A percentile compares a stretch with the other conserved stretches of the same genome.
Evolutionary conservation across 2,329 filamentous ascomycete species (phyloP).

Genomic region (Plenodomus tracheiphilus): DNA sequence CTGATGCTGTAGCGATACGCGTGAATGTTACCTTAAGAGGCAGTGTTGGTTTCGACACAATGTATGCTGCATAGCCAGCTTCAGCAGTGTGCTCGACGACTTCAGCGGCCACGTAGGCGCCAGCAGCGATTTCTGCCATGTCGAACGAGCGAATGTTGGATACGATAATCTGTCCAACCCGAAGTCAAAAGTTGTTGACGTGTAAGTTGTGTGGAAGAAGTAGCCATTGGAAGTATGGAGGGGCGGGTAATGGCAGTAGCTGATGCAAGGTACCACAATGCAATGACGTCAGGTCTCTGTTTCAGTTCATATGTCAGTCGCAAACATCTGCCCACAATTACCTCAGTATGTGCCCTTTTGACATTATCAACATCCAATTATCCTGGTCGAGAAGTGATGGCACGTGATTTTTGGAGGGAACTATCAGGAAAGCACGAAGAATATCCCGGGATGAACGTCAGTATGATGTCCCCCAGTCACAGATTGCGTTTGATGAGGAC

Average conservation of each 20-base stretch:
- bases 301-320: neutral
- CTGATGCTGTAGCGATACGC: slow-evolving; percentile 44
- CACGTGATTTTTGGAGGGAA: too few relatives aligned
- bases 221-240: slow-evolving; percentile 1
- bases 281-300: neutral
- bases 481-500: too few relatives aligned
- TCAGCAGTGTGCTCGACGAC: slow-evolving; percentile 47
- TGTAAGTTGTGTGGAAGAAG: neutral
- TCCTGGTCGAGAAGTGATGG: too few relatives aligned
- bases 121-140: slow-evolving; percentile 48
- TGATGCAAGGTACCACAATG: slow-evolving; percentile 2
- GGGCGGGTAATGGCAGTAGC: neutral
- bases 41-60: slow-evolving; percentile 48
- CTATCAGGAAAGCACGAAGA: too few relatives aligned
- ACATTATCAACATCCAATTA: too few relatives aligned
- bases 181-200: too few relatives aligned
- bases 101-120: slow-evolving; percentile 43
- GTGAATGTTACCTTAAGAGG: slow-evolving; percentile 49
- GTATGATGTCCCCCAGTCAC: too few relatives aligned
- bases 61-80: slow-evolving; percentile 46
- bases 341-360: neutral
- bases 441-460: too few relatives aligned
- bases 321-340: neutral
- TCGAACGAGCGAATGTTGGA: neutral
- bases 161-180: too few relatives aligned